These are phyloP conservation scores for Cymbopogon citratus DNA, from an alignment of 176 grass and related monocot species.

Conservation along the genomic window DNA sequence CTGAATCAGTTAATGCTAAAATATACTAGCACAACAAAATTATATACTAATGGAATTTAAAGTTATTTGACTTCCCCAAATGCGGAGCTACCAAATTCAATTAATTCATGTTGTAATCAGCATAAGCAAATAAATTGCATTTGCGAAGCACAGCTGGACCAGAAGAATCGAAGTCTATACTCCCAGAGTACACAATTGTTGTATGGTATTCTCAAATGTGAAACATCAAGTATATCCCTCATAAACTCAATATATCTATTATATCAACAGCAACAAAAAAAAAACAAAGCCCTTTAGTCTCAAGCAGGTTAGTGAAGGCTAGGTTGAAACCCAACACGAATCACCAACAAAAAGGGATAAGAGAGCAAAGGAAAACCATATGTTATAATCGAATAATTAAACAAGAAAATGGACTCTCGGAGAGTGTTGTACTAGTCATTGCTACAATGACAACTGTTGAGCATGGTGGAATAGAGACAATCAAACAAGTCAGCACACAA, in stretches of 20 bases:
- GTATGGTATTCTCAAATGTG: neutral
- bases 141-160: neutral
- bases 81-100: neutral
- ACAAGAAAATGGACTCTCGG: neutral
- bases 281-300: neutral
- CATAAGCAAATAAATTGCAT: neutral
- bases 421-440: neutral
- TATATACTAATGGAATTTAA: neutral
- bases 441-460: neutral
- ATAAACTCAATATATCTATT: neutral
- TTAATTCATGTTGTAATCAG: neutral
- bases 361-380: neutral
- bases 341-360: neutral
- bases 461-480: neutral
- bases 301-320: neutral
- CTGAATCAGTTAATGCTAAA: neutral
- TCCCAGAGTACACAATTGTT: neutral
- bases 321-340: neutral
- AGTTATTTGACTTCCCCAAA: conserved; percentile 14
- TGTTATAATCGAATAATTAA: neutral
- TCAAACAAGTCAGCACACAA: neutral
- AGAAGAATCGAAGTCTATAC: neutral
- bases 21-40: neutral
- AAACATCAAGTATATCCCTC: neutral
- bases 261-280: neutral